These are phyloP conservation scores for Leucosporidium scottii DNA, from an alignment of 768 basidiomycete species.

Conservation along the genomic window DNA sequence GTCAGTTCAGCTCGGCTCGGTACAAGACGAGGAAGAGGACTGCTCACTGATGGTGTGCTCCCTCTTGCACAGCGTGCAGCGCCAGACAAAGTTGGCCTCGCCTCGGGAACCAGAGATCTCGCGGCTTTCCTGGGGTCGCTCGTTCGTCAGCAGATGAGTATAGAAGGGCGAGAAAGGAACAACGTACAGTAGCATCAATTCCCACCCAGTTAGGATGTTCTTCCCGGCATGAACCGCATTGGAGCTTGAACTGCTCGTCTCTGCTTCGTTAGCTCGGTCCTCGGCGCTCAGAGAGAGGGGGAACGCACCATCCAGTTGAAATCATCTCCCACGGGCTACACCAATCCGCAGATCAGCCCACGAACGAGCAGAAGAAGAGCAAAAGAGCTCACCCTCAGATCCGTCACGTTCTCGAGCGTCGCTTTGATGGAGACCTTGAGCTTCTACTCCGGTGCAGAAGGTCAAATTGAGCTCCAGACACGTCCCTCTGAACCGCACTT, in stretches of 20 bases:
- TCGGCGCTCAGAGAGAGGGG: neutral
- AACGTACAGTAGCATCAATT: conserved; percentile 27
- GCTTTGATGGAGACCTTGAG: conserved; percentile 37
- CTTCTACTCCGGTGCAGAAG: conserved; percentile 18
- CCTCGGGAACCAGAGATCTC: conserved; percentile 34
- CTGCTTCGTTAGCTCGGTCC: neutral
- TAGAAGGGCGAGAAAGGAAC: no score
- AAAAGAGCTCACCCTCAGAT: conserved; percentile 13
- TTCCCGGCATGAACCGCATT: conserved; percentile 34
- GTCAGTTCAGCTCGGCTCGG: conserved; percentile 30
- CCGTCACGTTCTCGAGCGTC: conserved; percentile 34
- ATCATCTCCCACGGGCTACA: conserved; percentile 29
- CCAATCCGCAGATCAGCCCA: neutral
- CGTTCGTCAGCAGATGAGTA: neutral
- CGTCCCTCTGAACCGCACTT: neutral
- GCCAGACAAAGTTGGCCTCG: conserved; percentile 37
- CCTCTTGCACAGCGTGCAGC: conserved; percentile 46
- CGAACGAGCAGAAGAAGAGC: neutral
- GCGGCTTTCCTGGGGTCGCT: conserved; percentile 22
- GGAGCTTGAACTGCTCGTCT: conserved; percentile 21
- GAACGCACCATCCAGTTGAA: conserved; percentile 24
- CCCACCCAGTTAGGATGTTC: conserved; percentile 35
- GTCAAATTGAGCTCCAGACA: neutral
- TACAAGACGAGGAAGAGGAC: conserved; percentile 54
- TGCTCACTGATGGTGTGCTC: conserved; percentile 55